These are phyloP conservation scores for Phytophthora pinifolia DNA, from an alignment of 352 stramenopile species.

Conservation along the genomic window DNA sequence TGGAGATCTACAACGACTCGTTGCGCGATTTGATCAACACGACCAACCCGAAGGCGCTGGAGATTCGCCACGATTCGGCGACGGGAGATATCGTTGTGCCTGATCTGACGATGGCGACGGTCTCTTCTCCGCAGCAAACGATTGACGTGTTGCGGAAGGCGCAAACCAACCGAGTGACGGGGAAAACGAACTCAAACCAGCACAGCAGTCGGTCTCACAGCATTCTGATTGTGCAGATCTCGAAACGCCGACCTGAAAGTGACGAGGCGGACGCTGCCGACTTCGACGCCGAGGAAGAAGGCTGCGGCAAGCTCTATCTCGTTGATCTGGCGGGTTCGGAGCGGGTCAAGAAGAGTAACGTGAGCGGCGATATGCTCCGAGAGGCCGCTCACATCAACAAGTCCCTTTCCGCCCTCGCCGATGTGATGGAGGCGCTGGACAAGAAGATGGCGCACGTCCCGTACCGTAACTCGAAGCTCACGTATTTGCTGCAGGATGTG, in stretches of 20 bases:
- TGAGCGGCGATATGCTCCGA: slow-evolving; percentile 78
- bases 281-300: slow-evolving; percentile 36
- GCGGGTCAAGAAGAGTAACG: slow-evolving; percentile 90
- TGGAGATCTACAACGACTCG: slow-evolving; percentile 97
- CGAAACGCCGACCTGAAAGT: slow-evolving; percentile 38
- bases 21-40: slow-evolving; percentile 90
- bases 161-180: slow-evolving; percentile 81
- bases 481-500: slow-evolving; percentile 95
- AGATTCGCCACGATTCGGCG: slow-evolving; percentile 73
- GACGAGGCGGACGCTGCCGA: slow-evolving; percentile 33
- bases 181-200: slow-evolving; percentile 86
- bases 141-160: slow-evolving; percentile 64
- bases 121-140: slow-evolving; percentile 64
- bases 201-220: slow-evolving; percentile 93
- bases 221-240: slow-evolving; percentile 92
- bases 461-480: slow-evolving; percentile 98
- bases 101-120: slow-evolving; percentile 72
- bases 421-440: slow-evolving; percentile 92
- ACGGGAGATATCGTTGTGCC: slow-evolving; percentile 73
- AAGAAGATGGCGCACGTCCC: slow-evolving; percentile 93
- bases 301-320: slow-evolving; percentile 91
- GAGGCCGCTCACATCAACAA: slow-evolving; percentile 89
- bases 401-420: slow-evolving; percentile 90
- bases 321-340: slow-evolving; percentile 94
- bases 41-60: slow-evolving; percentile 53